Evolutionary conservation across 2,329 filamentous ascomycete genomes (phyloP).

Genomic region (Aspergillus quadricinctus): DNA sequence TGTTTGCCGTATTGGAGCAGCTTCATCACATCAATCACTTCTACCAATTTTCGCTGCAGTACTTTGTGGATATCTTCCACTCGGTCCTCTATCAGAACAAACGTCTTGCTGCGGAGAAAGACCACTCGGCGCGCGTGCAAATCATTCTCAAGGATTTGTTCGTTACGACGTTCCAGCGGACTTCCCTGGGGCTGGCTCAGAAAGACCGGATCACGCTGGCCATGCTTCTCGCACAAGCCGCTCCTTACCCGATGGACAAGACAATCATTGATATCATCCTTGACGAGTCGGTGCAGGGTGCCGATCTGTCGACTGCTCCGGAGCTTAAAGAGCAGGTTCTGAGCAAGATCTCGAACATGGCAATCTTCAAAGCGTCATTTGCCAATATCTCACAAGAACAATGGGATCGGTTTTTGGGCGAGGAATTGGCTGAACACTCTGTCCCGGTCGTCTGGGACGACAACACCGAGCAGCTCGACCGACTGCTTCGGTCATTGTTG

Average conservation of each 20-base stretch:
- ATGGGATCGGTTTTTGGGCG: constrained; percentile 78
- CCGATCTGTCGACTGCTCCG: constrained; percentile 69
- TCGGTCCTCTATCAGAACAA: constrained; percentile 79
- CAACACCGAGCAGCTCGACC: constrained; percentile 62
- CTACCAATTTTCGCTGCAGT: constrained; percentile 98
- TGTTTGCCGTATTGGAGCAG: constrained; percentile 95
- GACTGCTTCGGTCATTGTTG: constrained; percentile 75
- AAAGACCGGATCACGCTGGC: constrained; percentile 92
- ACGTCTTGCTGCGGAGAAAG: constrained; percentile 63
- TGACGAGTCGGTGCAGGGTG: constrained; percentile 69
- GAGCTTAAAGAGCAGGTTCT: constrained; percentile 65
- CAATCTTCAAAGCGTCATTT: constrained; percentile 68
- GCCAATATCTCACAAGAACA: constrained; percentile 56
- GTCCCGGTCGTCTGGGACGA: constrained; percentile 74
- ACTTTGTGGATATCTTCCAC: constrained; percentile 97
- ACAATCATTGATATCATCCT: constrained; percentile 79
- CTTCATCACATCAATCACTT: constrained; percentile 98
- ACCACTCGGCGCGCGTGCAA: constrained; percentile 76
- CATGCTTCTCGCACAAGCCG: constrained; percentile 89
- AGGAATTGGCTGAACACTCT: constrained; percentile 80
- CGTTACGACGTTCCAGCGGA: constrained; percentile 84
- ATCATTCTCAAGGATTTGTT: constrained; percentile 91
- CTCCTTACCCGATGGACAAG: constrained; percentile 96
- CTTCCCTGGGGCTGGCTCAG: constrained; percentile 86
- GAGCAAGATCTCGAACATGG: constrained; percentile 62